These are phyloP conservation scores for Scheffersomyces titani DNA, from an alignment of 1,139 yeast genomes.

Conservation along the genomic window DNA sequence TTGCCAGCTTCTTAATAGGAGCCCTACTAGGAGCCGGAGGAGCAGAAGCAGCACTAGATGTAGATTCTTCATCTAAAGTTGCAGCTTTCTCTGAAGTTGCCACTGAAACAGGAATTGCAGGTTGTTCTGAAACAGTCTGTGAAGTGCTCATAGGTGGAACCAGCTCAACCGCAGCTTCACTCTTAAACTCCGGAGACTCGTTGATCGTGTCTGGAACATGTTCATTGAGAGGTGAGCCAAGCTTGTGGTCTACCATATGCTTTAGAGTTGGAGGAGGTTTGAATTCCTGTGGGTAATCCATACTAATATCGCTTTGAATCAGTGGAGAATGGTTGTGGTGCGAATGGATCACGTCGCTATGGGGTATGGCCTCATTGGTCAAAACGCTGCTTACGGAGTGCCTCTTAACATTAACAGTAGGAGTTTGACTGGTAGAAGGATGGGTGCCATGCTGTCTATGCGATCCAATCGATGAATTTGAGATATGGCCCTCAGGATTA, in stretches of 20 bases:
- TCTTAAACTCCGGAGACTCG: slow-evolving; percentile 11
- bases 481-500: slow-evolving; percentile 17
- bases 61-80: background rate
- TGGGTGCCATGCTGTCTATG: slow-evolving; percentile 1
- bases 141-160: background rate
- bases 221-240: background rate
- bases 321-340: slow-evolving; percentile 28
- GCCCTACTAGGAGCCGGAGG: slow-evolving; percentile 13
- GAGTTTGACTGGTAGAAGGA: background rate
- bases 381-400: slow-evolving; percentile 26
- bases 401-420: slow-evolving; percentile 15
- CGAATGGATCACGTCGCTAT: slow-evolving; percentile 15
- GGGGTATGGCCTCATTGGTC: slow-evolving; percentile 23
- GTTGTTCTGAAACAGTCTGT: slow-evolving; percentile 1
- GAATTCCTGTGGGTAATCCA: slow-evolving; percentile 33
- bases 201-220: slow-evolving; percentile 10
- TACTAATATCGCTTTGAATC: slow-evolving; percentile 33
- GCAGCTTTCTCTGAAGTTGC: slow-evolving; percentile 7
- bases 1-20: slow-evolving; percentile 7
- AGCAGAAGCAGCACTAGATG: background rate
- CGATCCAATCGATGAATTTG: slow-evolving; percentile 13
- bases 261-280: slow-evolving; percentile 16
- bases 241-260: background rate
- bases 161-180: background rate
- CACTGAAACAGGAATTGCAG: slow-evolving; percentile 7